Base-by-base conservation (phyloP, 2,329 filamentous ascomycete genomes). In the Colletotrichum sp. region DNA sequence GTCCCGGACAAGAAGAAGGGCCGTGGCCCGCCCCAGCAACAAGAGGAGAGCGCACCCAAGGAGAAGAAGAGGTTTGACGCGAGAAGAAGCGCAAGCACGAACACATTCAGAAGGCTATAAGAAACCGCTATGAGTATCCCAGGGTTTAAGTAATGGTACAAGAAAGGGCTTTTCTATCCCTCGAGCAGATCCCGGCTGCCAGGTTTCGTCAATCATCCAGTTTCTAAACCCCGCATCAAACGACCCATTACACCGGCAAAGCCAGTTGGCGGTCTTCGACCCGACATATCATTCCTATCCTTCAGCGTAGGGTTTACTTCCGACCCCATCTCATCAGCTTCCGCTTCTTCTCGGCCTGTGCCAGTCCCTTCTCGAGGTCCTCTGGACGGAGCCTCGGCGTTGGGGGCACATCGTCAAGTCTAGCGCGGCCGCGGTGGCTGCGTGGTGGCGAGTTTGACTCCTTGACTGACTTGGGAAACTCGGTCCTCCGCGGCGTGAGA, bases 31-130 rank as follows among this genome's bases (percentile, higher is more conserved):
- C 65, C 65, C 34, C 78, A 83, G 49, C 81, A 82, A 59, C 75
- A 75, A 30, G 68, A 76, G 52, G 76, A 76, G n/a, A 79, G 79
- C 39, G 78, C 79, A 24, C 79, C 82, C 30, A 81, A 82, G 32
- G 81, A 82, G 60, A 82, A 82, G 62, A 82, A 82, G 59, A 86
- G 83, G 78, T 82, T 82, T 34, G 86, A 86, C 71, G 82, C 83
- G 72, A 91, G 94, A 80, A 88, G 94, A 80, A 96, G 93, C 84
- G 95, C 95, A 67, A 95, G 94, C 84, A 90, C 90, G 68, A 96
- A 96, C 85, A 92, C 92, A 55, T 95, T 96, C 83, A 90, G 93
- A 83, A 90, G 88, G 81, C 89, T 95, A 88, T 93, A 86, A 28
- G 12, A 76, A 77, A 71, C 62, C 71, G 71, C 78, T 68, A 55